A percentile compares a stretch with the other conserved stretches of the same genome.
Conservation (phyloP, 805 yeast genomes). For the Zygotorulaspora sp. region DNA sequence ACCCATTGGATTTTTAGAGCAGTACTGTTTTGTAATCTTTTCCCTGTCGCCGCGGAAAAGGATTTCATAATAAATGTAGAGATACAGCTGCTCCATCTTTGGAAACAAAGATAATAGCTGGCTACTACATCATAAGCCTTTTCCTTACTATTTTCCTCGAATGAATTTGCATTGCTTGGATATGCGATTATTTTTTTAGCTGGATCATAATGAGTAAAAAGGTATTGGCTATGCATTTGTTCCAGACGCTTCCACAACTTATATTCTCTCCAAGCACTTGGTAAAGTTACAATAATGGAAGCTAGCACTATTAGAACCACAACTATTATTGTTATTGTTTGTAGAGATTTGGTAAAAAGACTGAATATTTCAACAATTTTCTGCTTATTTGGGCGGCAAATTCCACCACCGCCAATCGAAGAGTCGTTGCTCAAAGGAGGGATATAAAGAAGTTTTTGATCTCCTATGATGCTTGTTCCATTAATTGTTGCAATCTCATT, state of each 20-base stretch:
- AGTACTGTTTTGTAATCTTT: slow-evolving; percentile 1
- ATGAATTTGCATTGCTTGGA: slow-evolving; percentile 2
- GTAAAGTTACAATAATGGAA: slow-evolving; percentile 42
- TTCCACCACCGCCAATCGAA: slow-evolving; percentile 19
- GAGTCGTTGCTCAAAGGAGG: slow-evolving; percentile 34
- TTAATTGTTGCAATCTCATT: slow-evolving; percentile 37
- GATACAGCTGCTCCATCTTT: slow-evolving; percentile 20
- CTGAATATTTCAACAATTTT: slow-evolving; percentile 40
- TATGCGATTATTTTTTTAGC: slow-evolving; percentile 4
- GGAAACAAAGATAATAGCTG: slow-evolving; percentile 21
- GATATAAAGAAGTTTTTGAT: slow-evolving; percentile 34
- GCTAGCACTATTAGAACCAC: slow-evolving; percentile 38
- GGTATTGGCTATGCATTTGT: slow-evolving; percentile 32
- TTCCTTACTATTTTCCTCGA: slow-evolving; percentile 2
- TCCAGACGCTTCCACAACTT: slow-evolving; percentile 45
- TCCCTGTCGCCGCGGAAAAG: not conserved
- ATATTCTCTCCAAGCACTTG: slow-evolving; percentile 43
- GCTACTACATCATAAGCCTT: slow-evolving; percentile 19
- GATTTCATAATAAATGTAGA: slow-evolving; percentile 1
- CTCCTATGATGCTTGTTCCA: slow-evolving; percentile 24
- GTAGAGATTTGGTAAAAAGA: slow-evolving; percentile 32
- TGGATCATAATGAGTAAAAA: slow-evolving; percentile 3
- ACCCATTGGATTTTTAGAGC: slow-evolving; percentile 36
- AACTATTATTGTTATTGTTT: slow-evolving; percentile 38
- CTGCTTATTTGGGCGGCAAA: slow-evolving; percentile 41